A percentile compares a stretch with the other conserved stretches of the same genome.
These are phyloP conservation scores for Ustilago shanxiensis DNA, from an alignment of 1,284 basidiomycete genomes.

Conservation along the genomic window DNA sequence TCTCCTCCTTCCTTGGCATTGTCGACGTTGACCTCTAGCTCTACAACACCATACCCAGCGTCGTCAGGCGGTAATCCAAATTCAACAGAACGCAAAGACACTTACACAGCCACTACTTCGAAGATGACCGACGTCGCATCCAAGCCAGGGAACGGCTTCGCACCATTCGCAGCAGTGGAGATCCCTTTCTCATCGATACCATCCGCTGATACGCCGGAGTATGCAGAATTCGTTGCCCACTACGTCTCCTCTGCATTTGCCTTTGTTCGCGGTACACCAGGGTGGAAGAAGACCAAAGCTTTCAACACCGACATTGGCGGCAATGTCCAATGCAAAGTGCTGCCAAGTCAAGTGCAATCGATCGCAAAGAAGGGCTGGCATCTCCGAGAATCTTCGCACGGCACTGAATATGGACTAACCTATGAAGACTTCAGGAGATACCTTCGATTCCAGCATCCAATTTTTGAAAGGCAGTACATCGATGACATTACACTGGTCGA, in stretches of 20 bases:
- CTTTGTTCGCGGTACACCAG: constrained; percentile 27
- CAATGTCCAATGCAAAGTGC: constrained; percentile 36
- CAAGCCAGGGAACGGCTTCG: not conserved
- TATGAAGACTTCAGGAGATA: constrained; percentile 57
- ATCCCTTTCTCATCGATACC: constrained; percentile 42
- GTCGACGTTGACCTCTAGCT: no score
- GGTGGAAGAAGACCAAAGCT: constrained; percentile 42
- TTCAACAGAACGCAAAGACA: not conserved
- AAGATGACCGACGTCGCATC: constrained; percentile 2
- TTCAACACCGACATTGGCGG: constrained; percentile 38
- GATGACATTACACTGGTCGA: constrained; percentile 38
- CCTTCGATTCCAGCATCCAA: constrained; percentile 53
- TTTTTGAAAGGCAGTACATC: constrained; percentile 58
- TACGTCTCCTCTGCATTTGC: constrained; percentile 40
- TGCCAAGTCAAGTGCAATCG: constrained; percentile 24
- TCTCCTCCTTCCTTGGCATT: no score
- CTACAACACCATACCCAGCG: not conserved
- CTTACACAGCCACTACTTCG: not conserved
- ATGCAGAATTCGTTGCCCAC: constrained; percentile 36
- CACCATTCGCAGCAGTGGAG: constrained; percentile 36
- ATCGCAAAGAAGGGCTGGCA: constrained; percentile 60
- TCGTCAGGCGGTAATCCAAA: not conserved
- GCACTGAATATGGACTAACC: constrained; percentile 29
- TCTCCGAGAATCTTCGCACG: constrained; percentile 50
- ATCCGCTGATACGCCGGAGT: constrained; percentile 35